Evolutionary conservation across 495 filamentous ascomycete species (phyloP).

Genomic region (Cercophora sp.): DNA sequence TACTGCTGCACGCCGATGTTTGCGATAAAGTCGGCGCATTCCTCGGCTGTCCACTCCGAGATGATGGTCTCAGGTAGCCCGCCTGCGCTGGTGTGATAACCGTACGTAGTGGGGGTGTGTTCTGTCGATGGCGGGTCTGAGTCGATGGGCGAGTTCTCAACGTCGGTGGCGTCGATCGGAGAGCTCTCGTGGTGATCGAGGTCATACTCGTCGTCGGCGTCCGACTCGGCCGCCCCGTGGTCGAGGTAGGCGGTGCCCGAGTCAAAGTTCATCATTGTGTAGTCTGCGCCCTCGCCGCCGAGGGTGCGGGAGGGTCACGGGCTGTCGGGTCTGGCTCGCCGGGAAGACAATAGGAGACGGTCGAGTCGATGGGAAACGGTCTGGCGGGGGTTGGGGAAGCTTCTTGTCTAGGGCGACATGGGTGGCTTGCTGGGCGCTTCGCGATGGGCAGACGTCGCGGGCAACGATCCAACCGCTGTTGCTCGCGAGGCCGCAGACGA

Average conservation of each 20-base stretch:
- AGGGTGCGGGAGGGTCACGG: slow-evolving; percentile 13
- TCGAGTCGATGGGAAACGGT: background rate
- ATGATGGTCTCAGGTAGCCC: slow-evolving; percentile 75
- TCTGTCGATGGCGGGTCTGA: slow-evolving; percentile 76
- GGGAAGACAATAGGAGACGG: no score
- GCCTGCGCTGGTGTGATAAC: slow-evolving; percentile 61
- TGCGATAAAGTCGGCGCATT: slow-evolving; percentile 81
- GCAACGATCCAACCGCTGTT: no score
- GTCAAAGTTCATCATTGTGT: slow-evolving; percentile 52
- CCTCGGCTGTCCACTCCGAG: slow-evolving; percentile 81
- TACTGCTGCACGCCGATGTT: slow-evolving; percentile 81
- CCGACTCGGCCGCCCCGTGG: slow-evolving; percentile 86
- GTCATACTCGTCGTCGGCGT: slow-evolving; percentile 94
- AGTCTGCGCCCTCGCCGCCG: slow-evolving; percentile 26
- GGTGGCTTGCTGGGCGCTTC: background rate
- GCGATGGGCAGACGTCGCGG: slow-evolving; percentile 4
- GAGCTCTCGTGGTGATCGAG: slow-evolving; percentile 69
- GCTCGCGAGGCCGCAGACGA: no score
- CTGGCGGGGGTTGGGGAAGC: background rate
- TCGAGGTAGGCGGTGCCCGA: slow-evolving; percentile 59
- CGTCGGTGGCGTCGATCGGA: slow-evolving; percentile 69
- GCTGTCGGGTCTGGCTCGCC: background rate
- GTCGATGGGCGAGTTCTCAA: slow-evolving; percentile 73
- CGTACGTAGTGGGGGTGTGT: slow-evolving; percentile 84
- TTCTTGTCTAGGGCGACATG: slow-evolving; percentile 15